Percentiles rank a stretch among this genome's conserved stretches.
Evolutionary conservation across 139 green algal genomes (phyloP).

Genomic region (Chlamydomonas eustigma): DNA sequence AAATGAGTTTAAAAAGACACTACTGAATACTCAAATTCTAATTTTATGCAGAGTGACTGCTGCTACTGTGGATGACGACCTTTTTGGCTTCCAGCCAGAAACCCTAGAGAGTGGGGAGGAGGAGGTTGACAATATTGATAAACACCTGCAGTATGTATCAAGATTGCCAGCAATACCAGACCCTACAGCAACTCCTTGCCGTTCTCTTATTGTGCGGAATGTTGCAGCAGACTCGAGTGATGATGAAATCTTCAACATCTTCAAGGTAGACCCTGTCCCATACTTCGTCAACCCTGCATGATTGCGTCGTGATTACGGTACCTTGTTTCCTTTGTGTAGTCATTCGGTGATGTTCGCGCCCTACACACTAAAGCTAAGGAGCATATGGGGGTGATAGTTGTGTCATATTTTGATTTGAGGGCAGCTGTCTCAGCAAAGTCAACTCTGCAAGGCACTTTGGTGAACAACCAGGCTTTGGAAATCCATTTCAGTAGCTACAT

Average conservation of each 20-base stretch:
- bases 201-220: slow-evolving; percentile 77
- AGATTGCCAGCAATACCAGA: too few relatives aligned
- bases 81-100: slow-evolving; percentile 2
- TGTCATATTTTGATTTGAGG: slow-evolving; percentile 87
- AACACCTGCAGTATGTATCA: too few relatives aligned
- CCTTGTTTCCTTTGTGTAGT: slow-evolving; percentile 29
- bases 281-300: neutral
- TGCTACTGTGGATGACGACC: neutral
- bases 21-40: too few relatives aligned
- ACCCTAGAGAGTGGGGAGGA: too few relatives aligned
- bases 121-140: too few relatives aligned
- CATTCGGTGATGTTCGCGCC: slow-evolving; percentile 77
- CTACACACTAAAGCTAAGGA: slow-evolving; percentile 77
- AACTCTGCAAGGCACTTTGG: slow-evolving; percentile 49
- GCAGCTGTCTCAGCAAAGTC: slow-evolving; percentile 64
- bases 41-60: too few relatives aligned
- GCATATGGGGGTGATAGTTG: slow-evolving; percentile 73
- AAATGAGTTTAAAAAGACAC: too few relatives aligned
- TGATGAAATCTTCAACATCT: slow-evolving; percentile 48
- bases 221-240: slow-evolving; percentile 45
- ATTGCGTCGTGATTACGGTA: slow-evolving; percentile 2
- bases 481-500: slow-evolving; percentile 70
- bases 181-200: slow-evolving; percentile 42
- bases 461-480: slow-evolving; percentile 50
- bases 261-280: slow-evolving; percentile 17